A percentile compares a stretch with the other conserved stretches of the same genome.
Evolutionary conservation across 805 yeast genomes (phyloP).

Genomic region (Wickerhamiella parazyma): DNA sequence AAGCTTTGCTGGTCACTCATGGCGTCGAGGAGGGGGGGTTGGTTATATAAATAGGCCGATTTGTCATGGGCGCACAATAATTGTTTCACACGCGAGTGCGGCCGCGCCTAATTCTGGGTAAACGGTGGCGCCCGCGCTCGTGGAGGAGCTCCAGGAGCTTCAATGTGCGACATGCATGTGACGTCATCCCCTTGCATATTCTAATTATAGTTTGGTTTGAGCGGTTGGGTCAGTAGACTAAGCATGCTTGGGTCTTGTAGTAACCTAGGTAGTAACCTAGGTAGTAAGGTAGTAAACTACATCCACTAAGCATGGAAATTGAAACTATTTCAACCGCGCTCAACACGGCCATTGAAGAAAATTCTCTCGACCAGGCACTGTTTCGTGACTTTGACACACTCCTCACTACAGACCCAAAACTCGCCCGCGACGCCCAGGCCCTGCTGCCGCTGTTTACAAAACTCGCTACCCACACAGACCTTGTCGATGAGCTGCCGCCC

Average conservation of each 20-base stretch:
- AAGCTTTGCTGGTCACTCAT: constrained; percentile 9
- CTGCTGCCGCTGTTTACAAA: constrained; percentile 13
- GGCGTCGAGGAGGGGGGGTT: constrained; percentile 1
- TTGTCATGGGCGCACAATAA: constrained; percentile 3
- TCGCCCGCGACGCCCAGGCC: neutral
- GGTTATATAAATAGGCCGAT: constrained; percentile 7
- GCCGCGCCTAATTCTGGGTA: no score
- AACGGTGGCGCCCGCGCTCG: no score
- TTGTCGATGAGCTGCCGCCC: constrained; percentile 12
- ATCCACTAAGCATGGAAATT: no score
- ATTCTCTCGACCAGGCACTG: neutral
- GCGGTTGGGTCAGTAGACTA: no score
- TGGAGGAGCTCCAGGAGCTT: neutral
- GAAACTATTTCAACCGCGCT: neutral
- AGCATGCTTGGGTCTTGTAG: no score
- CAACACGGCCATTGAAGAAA: neutral
- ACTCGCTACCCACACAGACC: constrained; percentile 10
- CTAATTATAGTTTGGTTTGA: no score
- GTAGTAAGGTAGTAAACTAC: no score
- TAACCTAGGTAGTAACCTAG: no score
- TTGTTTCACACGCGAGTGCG: neutral
- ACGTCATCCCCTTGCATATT: neutral
- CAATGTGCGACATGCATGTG: neutral
- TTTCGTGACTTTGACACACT: constrained; percentile 1
- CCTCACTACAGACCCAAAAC: neutral